Conservation (phyloP, 2,329 filamentous ascomycete genomes). For the Trichophyton verrucosum region DNA sequence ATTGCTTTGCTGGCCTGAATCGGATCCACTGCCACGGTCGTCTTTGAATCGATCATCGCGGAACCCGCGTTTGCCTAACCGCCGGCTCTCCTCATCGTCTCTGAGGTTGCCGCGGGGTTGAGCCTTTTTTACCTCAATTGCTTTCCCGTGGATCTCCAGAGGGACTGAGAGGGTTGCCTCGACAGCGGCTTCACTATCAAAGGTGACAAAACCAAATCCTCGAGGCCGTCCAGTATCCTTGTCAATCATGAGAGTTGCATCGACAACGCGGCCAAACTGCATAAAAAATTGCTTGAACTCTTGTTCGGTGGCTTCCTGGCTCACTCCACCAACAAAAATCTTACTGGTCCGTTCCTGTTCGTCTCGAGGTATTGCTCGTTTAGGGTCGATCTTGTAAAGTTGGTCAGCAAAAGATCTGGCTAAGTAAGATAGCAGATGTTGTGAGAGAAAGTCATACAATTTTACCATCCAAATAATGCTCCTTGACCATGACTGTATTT, state of each 20-base stretch:
- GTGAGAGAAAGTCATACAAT: conserved; percentile 53
- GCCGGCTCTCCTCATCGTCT: conserved; percentile 66
- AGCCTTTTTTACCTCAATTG: conserved; percentile 96
- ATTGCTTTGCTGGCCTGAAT: conserved; percentile 34
- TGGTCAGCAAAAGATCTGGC: neutral
- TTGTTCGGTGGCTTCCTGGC: conserved; percentile 89
- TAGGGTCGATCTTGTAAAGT: conserved; percentile 72
- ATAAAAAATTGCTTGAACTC: conserved; percentile 96
- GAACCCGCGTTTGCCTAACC: conserved; percentile 36
- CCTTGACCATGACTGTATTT: conserved; percentile 99
- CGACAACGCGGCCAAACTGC: conserved; percentile 89
- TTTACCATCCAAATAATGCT: conserved; percentile 95
- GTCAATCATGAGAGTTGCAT: conserved; percentile 99
- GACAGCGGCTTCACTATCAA: conserved; percentile 89
- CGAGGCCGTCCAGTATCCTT: conserved; percentile 96
- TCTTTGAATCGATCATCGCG: conserved; percentile 32
- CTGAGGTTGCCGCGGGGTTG: conserved; percentile 89
- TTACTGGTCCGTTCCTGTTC: conserved; percentile 98
- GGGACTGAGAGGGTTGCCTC: conserved; percentile 76
- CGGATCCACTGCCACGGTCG: conserved; percentile 26
- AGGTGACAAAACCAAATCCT: conserved; percentile 96
- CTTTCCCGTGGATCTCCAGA: conserved; percentile 86
- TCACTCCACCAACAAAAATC: conserved; percentile 96
- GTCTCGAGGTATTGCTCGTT: conserved; percentile 90
- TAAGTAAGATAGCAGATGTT: neutral